phyloP scores from a whole-genome alignment of 306 rosid genomes.

The Vigna unguiculata region DNA sequence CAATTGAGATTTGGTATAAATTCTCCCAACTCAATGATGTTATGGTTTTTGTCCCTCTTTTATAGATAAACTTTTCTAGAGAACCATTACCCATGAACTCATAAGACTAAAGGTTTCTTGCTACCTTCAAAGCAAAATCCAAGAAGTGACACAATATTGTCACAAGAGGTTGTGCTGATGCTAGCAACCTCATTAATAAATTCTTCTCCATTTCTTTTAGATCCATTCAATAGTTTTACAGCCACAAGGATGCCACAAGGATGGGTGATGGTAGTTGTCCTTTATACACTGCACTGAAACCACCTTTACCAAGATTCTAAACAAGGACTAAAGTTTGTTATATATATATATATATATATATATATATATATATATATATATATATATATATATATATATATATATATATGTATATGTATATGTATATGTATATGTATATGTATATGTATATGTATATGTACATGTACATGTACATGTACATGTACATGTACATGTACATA shows the following conservation, averaged over 20 bases:
- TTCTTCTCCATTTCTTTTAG: slow-evolving; percentile 52
- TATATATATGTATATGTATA: no score
- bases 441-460: no score
- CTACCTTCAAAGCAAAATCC: slow-evolving; percentile 56
- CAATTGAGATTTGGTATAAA: slow-evolving; percentile 39
- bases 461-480: no score
- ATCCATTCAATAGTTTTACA: slow-evolving; percentile 49
- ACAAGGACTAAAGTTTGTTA: no score
- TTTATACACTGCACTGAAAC: slow-evolving; percentile 55
- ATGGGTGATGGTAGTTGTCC: slow-evolving; percentile 38
- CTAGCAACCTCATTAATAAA: slow-evolving; percentile 44
- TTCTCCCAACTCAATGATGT: slow-evolving; percentile 47
- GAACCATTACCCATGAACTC: slow-evolving; percentile 58
- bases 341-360: no score
- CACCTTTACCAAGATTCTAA: slow-evolving; percentile 62
- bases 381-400: no score
- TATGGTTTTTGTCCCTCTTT: not conserved
- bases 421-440: no score
- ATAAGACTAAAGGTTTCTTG: slow-evolving; percentile 6
- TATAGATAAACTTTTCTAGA: slow-evolving; percentile 51
- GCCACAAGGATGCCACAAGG: slow-evolving; percentile 47
- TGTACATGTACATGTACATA: no score
- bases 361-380: no score
- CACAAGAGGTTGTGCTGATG: not conserved
- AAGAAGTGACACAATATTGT: slow-evolving; percentile 51